phyloP scores from a whole-genome alignment of 2,329 filamentous ascomycete genomes.

The Fusarium odoratissimum region DNA sequence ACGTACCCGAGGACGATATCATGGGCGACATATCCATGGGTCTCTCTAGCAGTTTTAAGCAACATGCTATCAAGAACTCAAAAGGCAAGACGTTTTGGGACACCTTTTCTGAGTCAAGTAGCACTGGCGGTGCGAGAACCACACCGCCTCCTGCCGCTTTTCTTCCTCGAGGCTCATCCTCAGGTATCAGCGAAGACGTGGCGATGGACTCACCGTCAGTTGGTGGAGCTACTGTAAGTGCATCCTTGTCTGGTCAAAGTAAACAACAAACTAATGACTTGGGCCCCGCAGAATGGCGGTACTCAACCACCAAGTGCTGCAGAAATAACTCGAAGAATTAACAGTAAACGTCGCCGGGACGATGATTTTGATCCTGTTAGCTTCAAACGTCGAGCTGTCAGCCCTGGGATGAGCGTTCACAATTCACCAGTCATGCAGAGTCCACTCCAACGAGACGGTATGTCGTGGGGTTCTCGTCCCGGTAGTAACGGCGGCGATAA shows the following conservation, averaged over 20 bases:
- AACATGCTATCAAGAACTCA: constrained; percentile 77
- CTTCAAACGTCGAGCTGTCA: constrained; percentile 92
- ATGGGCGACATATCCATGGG: constrained; percentile 66
- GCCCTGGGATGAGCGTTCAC: constrained; percentile 89
- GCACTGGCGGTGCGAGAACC: constrained; percentile 60
- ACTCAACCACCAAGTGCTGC: constrained; percentile 71
- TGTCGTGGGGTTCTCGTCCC: constrained; percentile 78
- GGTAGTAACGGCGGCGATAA: constrained; percentile 69
- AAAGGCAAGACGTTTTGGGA: constrained; percentile 80
- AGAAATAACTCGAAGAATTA: constrained; percentile 81
- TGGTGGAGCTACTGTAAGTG: constrained; percentile 50
- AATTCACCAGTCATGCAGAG: constrained; percentile 91
- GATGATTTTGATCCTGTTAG: constrained; percentile 89
- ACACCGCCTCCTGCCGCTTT: constrained; percentile 76
- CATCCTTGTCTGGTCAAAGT: constrained; percentile 5
- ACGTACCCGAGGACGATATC: constrained; percentile 76
- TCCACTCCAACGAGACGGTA: constrained; percentile 77
- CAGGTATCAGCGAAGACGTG: constrained; percentile 75
- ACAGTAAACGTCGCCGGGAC: constrained; percentile 85
- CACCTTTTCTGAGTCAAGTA: constrained; percentile 76
- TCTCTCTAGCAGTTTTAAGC: constrained; percentile 77
- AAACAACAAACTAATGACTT: constrained; percentile 32
- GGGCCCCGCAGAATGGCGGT: constrained; percentile 47
- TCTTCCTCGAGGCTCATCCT: constrained; percentile 69
- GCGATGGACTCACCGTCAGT: constrained; percentile 76